These are phyloP conservation scores for Crepidotus variabilis DNA, from an alignment of 768 basidiomycete genomes.

Conservation along the genomic window DNA sequence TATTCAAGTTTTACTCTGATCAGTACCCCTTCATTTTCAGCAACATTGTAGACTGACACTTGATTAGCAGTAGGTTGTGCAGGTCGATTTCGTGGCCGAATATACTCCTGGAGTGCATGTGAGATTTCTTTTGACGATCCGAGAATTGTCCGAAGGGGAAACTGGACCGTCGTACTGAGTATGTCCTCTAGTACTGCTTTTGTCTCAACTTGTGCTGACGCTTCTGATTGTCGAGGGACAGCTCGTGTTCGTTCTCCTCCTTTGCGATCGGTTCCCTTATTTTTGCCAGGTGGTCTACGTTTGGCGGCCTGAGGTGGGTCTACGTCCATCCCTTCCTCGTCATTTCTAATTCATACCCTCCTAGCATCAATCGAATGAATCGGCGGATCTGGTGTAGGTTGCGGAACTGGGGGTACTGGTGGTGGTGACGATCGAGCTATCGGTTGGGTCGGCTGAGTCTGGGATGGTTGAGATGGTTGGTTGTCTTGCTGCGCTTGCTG, in stretches of 20 bases:
- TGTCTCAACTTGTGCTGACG: conserved; percentile 6
- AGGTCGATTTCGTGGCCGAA: neutral
- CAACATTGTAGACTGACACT: neutral
- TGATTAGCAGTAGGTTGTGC: neutral
- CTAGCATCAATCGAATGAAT: neutral
- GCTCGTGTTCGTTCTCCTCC: neutral
- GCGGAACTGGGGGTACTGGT: neutral
- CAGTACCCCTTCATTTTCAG: neutral
- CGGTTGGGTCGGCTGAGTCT: neutral
- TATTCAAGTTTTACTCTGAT: conserved; percentile 13
- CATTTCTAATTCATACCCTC: neutral
- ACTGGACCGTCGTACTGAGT: neutral
- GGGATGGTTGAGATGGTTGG: too few relatives aligned
- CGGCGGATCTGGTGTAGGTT: too few relatives aligned
- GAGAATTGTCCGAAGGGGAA: conserved; percentile 4
- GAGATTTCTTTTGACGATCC: conserved; percentile 9
- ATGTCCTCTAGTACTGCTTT: conserved; percentile 4
- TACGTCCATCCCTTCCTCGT: neutral
- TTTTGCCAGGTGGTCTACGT: neutral
- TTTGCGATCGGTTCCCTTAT: neutral
- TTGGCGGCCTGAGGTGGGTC: neutral
- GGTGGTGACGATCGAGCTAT: too few relatives aligned
- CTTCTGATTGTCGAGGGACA: conserved; percentile 8
- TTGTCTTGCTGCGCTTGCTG: too few relatives aligned
- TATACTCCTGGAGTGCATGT: too few relatives aligned